Evolutionary conservation across 306 rosid genomes (phyloP), one percentile per base, ranked within the genome.

Genomic region (Psophocarpus tetragonolobus): DNA sequence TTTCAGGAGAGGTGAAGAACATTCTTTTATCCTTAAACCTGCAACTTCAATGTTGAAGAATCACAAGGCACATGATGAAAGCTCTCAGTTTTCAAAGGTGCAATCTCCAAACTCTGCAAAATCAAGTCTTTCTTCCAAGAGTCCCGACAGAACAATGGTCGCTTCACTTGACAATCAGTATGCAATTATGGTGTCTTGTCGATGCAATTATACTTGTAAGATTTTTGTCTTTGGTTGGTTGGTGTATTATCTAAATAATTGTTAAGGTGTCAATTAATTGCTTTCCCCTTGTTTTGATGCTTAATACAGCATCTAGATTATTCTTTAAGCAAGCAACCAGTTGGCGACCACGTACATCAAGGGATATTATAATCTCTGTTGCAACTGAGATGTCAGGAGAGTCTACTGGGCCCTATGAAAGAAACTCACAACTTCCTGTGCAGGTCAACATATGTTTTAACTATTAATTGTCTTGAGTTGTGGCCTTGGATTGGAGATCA

Each of bases 1-100:
- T 83, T 89, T 71, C 89, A 95, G 99, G 97, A 92, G 96, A 84
- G 95, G 97, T 27, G 97, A 95, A 84, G 99, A 92, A 48, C 99
- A 95, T 83, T 95, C 97, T 73, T 95, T 92, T 84, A 92, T 95
- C 70, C 96, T 95, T 82, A 95, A 91, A 83, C 98, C 97, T 23
- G 87, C 88, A 75, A 91, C 90, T 69, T 82, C 92, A 63, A 41
- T 82, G 91, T 88, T 82, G 87, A 95, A 87, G 86, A 90, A 85
- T 86, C 77, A 86, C 60, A 95, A 92, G 86, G 77, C 73, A 63
- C 86, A 53, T 38, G 86, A 86, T 41, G 97, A 92, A 86, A 85
- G 82, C 64, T 83, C 86, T 33, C 93, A 75, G 18, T 68, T 84
- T 58, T 82, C 89, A 32, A 88, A 86, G 51, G 32, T 60, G 23